These are phyloP conservation scores for Penicillium griseofulvum DNA, from an alignment of 2,329 filamentous ascomycete species.

Conservation along the genomic window DNA sequence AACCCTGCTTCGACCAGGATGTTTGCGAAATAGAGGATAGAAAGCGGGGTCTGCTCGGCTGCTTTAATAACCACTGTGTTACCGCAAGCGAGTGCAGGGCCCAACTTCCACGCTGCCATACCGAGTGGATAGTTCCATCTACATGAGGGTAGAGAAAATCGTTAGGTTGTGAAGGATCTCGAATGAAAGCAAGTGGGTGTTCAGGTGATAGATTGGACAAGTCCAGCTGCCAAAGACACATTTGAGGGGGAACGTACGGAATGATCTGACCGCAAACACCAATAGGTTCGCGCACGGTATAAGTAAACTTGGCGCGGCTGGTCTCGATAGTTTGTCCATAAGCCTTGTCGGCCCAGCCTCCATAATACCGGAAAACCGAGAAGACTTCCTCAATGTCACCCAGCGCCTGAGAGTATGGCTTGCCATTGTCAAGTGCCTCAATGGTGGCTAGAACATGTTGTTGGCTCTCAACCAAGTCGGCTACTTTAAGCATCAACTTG, in stretches of 20 bases:
- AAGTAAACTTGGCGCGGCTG: background rate
- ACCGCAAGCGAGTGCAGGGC: background rate
- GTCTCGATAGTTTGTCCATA: conserved; percentile 71
- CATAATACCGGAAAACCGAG: conserved; percentile 61
- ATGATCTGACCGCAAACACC: conserved; percentile 7
- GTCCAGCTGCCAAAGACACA: too few relatives aligned
- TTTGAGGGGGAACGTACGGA: background rate
- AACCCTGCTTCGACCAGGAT: background rate
- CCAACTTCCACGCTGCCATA: background rate
- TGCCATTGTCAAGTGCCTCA: conserved; percentile 27
- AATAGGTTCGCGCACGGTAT: conserved; percentile 2
- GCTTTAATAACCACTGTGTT: too few relatives aligned
- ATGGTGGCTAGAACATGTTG: conserved; percentile 27
- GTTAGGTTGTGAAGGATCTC: too few relatives aligned
- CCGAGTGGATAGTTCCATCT: background rate
- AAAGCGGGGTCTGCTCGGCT: background rate
- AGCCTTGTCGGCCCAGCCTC: conserved; percentile 93
- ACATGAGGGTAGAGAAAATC: too few relatives aligned
- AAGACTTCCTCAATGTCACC: background rate
- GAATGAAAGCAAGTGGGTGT: too few relatives aligned
- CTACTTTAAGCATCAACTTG: conserved; percentile 25
- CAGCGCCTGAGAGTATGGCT: background rate
- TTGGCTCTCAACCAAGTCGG: conserved; percentile 29
- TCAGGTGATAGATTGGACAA: too few relatives aligned
- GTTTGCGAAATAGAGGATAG: background rate